Base-by-base conservation (phyloP, 2,329 filamentous ascomycete genomes). In the Colletotrichum sp. region DNA sequence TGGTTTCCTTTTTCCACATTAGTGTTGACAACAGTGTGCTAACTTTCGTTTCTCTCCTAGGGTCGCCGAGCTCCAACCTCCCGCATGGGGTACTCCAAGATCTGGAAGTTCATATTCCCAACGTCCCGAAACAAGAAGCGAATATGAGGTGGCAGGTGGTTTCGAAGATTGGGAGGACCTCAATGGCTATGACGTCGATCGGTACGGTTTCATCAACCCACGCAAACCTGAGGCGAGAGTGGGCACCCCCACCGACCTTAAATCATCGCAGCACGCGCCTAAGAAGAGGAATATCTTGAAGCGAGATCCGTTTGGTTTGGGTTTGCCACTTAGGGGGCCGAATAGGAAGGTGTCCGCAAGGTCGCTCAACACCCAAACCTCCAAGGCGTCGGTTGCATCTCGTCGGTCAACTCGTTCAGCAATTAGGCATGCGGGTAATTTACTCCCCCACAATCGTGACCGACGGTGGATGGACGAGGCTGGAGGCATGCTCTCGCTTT, bases 121-220 rank as follows among this genome's bases (percentile, higher is more conserved):
- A 78, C 83, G 78, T 85, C 88, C 80, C 83, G 87, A 87, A 86
- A 87, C 80, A 68, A 81, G 84, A 76, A 81, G 82, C 79, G 84
- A 85, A 65, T 86, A 87, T 76, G 89, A 92, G 80, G 83, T 89
- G 55, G 90, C 90, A 16, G 90, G 91, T 63, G 90, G 91, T 18
- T 85, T 93, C 24, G 92, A 94, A 81, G 92, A 94, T 80, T 94
- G 92, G 92, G 90, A 93, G 79, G 90, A 93, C 78, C 85, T 94
- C 4, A 86, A 92, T 69, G 90, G 88, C 36, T 87, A 86, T 66
- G 89, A 92, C 81, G 90, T 94, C 77, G 92, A 94, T 84, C 89
- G 92, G 80, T 94, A 93, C 81, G 92, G 92, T 76, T 94, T 94
- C 84, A 94, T 94, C 80, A 88, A 83, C 69, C 81, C 85, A 59